Base-by-base conservation (phyloP, 768 basidiomycete species). In the Dioszegia crocea region DNA sequence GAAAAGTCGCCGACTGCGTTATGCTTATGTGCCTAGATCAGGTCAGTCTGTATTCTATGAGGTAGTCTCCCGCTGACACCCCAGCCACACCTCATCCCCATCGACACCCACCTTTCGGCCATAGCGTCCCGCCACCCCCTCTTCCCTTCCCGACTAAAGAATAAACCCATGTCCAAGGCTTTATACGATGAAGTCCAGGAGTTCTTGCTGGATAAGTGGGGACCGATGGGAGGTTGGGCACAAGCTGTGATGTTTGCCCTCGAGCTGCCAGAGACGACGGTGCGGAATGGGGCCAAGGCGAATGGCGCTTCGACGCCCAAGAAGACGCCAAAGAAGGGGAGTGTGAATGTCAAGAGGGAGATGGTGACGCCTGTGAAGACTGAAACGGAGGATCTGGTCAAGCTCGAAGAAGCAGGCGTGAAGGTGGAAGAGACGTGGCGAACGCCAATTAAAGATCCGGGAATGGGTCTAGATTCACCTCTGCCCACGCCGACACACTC, bases 1-100 rank as follows among this genome's bases (percentile, higher is more conserved):
- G 90, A 33, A 99, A 99, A 73, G 96, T 99, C 0, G 94, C 94
- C 2, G 96, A 99, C 71, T 99, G 96, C 68, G 79, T 96, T 27
- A 77, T 96, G 50, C 79, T 97, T 16, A 94, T 97, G 91, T 89
- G 89, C 69, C 73, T 93, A 58, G 88, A 94, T 78, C 89, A 92
- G 82, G 90, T 89, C 64, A 19, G 71, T 57, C 55, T 6, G 31
- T 33, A 6, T 6, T 33, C 33, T n/a, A n/a, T n/a, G n/a, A n/a
- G n/a, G n/a, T n/a, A n/a, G 14, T 6, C 33, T 33, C 14, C 14
- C 33, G 14, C 16, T 21, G 31, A 23, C 11, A n/a, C 27, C 12
- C 21, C 66, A 94, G 90, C 82, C 79, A 67, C 87, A 90, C 63
- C 86, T 92, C 16, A 83, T 98, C 9, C 96, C 96, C 3, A 89